These are phyloP conservation scores for Collybia nuda DNA, from an alignment of 768 basidiomycete genomes.

Conservation along the genomic window DNA sequence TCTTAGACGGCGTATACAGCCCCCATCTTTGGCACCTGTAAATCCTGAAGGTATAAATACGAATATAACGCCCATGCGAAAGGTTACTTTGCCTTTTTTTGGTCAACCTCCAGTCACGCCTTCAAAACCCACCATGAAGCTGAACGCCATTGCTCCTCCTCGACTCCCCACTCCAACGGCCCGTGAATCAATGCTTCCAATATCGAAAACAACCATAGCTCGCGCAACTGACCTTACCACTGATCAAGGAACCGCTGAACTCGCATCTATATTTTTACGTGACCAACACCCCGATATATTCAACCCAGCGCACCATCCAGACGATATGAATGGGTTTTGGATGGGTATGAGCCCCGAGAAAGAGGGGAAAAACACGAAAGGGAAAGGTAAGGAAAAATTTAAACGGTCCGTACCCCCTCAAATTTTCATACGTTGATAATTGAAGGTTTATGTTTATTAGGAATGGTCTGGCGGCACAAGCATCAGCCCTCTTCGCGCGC, in stretches of 20 bases:
- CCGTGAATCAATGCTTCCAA: slow-evolving; percentile 42
- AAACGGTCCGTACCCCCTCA: slow-evolving; percentile 36
- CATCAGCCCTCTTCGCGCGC: slow-evolving; percentile 41
- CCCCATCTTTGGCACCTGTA: too few species aligned
- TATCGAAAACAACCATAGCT: slow-evolving; percentile 53
- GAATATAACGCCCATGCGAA: too few species aligned
- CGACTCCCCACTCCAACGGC: slow-evolving; percentile 16
- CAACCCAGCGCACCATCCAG: slow-evolving; percentile 18
- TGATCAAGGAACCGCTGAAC: slow-evolving; percentile 46
- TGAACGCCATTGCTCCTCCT: slow-evolving; percentile 21
- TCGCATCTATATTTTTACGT: slow-evolving; percentile 53
- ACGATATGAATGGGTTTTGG: slow-evolving; percentile 41
- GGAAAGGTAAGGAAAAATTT: slow-evolving; percentile 40
- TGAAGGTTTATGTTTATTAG: slow-evolving; percentile 25
- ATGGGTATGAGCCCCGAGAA: slow-evolving; percentile 62
- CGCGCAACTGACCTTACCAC: slow-evolving; percentile 51
- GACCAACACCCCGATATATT: slow-evolving; percentile 41
- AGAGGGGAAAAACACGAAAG: slow-evolving; percentile 24
- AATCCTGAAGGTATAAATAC: too few species aligned
- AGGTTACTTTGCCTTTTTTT: slow-evolving; percentile 7
- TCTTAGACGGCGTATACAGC: too few species aligned
- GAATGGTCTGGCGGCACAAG: slow-evolving; percentile 56
- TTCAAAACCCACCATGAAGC: slow-evolving; percentile 11
- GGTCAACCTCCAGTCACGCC: slow-evolving; percentile 2
- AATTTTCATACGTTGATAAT: neutral